These are phyloP conservation scores for Dipteronia dyeriana DNA, from an alignment of 345 rosid genomes.

Conservation along the genomic window DNA sequence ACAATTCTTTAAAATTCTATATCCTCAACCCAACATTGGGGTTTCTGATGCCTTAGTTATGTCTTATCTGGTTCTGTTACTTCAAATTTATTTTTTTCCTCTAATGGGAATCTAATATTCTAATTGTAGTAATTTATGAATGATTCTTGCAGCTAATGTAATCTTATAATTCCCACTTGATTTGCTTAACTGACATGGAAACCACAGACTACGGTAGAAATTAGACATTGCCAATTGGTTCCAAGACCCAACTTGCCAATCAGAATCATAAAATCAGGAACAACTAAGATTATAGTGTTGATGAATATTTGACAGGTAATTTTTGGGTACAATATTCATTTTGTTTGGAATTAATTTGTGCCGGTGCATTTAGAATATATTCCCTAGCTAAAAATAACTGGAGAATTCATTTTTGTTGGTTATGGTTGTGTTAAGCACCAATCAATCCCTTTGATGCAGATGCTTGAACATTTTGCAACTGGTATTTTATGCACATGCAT, in stretches of 20 bases:
- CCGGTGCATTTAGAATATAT: constrained; percentile 17
- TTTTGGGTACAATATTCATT: background rate
- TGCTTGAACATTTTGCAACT: constrained; percentile 22
- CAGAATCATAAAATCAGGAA: background rate
- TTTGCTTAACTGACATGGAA: background rate
- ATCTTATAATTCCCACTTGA: background rate
- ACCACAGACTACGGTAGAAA: background rate
- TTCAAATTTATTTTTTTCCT: constrained; percentile 10
- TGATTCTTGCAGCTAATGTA: background rate
- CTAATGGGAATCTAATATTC: background rate
- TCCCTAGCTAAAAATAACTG: constrained; percentile 10
- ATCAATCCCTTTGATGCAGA: constrained; percentile 18
- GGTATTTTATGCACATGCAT: background rate
- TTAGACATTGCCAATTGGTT: background rate
- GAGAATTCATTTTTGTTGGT: background rate
- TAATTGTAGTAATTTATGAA: background rate
- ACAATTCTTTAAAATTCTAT: constrained; percentile 19
- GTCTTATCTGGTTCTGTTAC: constrained; percentile 7
- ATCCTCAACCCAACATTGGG: constrained; percentile 18
- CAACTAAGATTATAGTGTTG: background rate
- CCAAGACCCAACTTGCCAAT: background rate
- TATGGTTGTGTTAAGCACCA: constrained; percentile 7
- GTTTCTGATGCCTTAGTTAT: constrained; percentile 27
- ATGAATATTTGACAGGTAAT: background rate
- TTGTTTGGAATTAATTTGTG: background rate